Conservation (phyloP, 164 flowering plant genomes). For the Warburgia ugandensis region DNA sequence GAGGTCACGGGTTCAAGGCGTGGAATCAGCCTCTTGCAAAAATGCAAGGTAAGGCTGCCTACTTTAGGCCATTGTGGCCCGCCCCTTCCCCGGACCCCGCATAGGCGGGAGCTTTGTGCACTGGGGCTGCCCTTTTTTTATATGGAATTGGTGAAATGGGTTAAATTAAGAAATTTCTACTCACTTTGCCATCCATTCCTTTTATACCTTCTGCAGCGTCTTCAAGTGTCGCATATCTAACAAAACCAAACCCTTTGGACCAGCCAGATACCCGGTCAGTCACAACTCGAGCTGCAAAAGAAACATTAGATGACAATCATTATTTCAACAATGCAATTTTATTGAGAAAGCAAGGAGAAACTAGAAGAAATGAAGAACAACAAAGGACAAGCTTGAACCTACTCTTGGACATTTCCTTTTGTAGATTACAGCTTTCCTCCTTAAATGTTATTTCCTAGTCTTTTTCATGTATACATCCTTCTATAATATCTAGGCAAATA, state of each 20-base stretch:
- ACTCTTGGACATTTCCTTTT: too few relatives aligned
- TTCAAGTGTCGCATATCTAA: constrained; percentile 56
- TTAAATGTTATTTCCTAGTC: too few relatives aligned
- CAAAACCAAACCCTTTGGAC: constrained; percentile 92
- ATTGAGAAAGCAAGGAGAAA: not conserved
- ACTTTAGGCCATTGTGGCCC: too few relatives aligned
- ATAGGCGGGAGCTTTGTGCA: not conserved
- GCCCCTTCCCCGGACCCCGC: too few relatives aligned
- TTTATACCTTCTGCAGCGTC: constrained; percentile 69
- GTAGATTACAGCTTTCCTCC: too few relatives aligned
- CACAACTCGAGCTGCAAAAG: constrained; percentile 66
- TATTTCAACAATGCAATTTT: not conserved
- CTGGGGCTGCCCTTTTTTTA: not conserved
- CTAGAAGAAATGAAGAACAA: too few relatives aligned
- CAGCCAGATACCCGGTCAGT: constrained; percentile 65
- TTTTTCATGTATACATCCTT: too few relatives aligned
- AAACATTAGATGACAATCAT: not conserved
- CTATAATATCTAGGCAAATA: too few relatives aligned
- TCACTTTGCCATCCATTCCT: constrained; percentile 93
- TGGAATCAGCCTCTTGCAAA: too few relatives aligned
- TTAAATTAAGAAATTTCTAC: constrained; percentile 8
- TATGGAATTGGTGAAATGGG: not conserved
- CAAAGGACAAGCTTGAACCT: too few relatives aligned
- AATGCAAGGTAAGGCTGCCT: too few relatives aligned
- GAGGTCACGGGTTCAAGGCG: too few relatives aligned